Base-by-base conservation (phyloP, 345 rosid genomes). In the Brassica incana region DNA sequence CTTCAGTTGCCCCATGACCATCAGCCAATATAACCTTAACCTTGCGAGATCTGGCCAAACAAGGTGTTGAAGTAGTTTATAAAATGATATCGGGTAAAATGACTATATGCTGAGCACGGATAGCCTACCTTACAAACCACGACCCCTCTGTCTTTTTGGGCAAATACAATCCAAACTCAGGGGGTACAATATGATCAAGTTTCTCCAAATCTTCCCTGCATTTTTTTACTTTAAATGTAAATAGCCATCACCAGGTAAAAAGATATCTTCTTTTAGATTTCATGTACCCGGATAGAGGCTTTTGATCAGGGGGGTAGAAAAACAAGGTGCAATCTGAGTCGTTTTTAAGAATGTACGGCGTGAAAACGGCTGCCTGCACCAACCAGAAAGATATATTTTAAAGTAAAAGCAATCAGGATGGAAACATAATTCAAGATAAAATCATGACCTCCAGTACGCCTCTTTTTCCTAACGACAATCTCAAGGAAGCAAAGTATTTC, bases 381-480 rank as follows among this genome's bases (percentile, higher is more conserved):
- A 88, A 77, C 78, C 58, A 78, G 20, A 67, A 40, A 68, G 8
- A 32, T 66, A 30, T 25, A 45, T 23, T 45, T 71, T 58, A 61
- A 66, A 67, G 74, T n/a, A 72, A 59, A 66, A 27, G 50, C 60
- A 81, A 77, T 77, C 61, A 73, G 43, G 65, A 64, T 23, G 58
- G 65, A 73, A 77, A 63, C 69, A 73, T 74, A 77, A 29, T 54
- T 72, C 50, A 82, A 40, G 43, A 63, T 68, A 64, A 73, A 64
- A 78, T 56, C 74, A 84, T 83, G 78, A 92, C 98, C 98, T 94
- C 97, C 81, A 94, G 83, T 81, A 87, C 87, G 88, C 97, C 98
- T 80, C 78, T 85, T 73, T 80, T 73, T 66, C 98, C 97, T 78
- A 97, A 92, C 74, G 90, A 90, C 86, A 94, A 80, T 83, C 97